Base-by-base conservation (phyloP, 2,329 filamentous ascomycete species). In the Pestalotiopsis sp. region DNA sequence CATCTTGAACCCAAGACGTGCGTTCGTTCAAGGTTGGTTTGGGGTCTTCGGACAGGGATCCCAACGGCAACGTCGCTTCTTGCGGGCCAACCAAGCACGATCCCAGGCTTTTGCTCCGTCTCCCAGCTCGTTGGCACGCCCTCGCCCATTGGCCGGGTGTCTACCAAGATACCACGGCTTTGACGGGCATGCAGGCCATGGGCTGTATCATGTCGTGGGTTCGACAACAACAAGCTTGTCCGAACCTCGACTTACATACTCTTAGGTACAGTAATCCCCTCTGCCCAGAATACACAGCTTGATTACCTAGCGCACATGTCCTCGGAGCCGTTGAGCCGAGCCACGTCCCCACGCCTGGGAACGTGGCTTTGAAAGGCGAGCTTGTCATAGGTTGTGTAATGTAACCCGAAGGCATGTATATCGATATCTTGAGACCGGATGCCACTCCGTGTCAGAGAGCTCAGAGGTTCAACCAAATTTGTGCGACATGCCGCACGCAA, bases 41-140 rank as follows among this genome's bases (percentile, higher is more conserved):
- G 45, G 45, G 45, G 45, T 52, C 45, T 36, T 36, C n/a, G 20
- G 38, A 39, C 59, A 62, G 36, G 59, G 59, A 62, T 62, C 27
- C 31, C 17, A 60, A 62, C 59, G 31, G 59, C 59, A 62, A 62
- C 59, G 27, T 62, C 59, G 59, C 59, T 62, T 52, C 59, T 62
- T 62, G 31, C 59, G 59, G 59, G 59, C 59, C 59, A 62, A 62
- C 59, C 59, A 62, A 62, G 59, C 59, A 31, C 59, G 14, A 62
- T 39, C 59, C 59, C 59, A 39, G 59, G 59, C 59, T 13, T 36
- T 36, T 36, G 17, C 31, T 62, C 36, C 3, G 12, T 36, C 17
- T 62, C 27, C 59, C 59, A 62, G 59, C 59, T 36, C 59, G 27
- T 39, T 62, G 59, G 59, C 59, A 62, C 27, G 59, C 31, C 20